Evolutionary conservation across 139 green algal species (phyloP), one percentile per base, ranked within the genome.

Genomic region (Chlamydomonas applanata): DNA sequence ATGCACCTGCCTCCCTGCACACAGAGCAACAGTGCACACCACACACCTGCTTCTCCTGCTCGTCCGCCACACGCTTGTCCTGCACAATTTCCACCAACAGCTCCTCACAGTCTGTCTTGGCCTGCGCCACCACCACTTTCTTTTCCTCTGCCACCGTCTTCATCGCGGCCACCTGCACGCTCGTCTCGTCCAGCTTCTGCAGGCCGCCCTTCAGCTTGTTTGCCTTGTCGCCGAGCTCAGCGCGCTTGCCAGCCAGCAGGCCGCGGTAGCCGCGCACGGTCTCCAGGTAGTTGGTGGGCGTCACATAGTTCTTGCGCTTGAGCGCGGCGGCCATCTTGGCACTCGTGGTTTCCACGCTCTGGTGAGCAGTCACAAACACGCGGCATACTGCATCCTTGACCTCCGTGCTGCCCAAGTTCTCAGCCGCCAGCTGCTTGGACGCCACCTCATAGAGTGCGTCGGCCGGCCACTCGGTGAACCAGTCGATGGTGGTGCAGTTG

Each of bases 401-500:
- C 9, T 90, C 85, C 20, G 71, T 30, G n/a, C 52, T 67, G 61
- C 82, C 86, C 52, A 92, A 56, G 64, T 91, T 72, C 61, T 90
- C 86, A 1, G 75, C 74, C 27, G 70, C 69, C 60, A 90, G 83
- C 74, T 89, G 83, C 74, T 86, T 85, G 25, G 34, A 46, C 46
- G 84, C 88, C 57, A 94, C 90, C 84, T 93, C 90, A 33, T 84
- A 86, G 53, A 94, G 83, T 33, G 90, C 90, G 63, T 94, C 90
- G 17, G 74, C 75, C 0, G 90, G 90, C 91, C 91, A 96, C 81
- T 93, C 89, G 16, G 85, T 91, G 83, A 96, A 96, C 91, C 91
- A 96, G 80, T 96, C 88, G 76, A 96, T 96, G 49, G 87, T 93
- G 72, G 83, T 93, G 85, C 91, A 94, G 80, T 94, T 96, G 60